Conservation (phyloP, 306 rosid species). For the Hippophae gyantsensis region DNA sequence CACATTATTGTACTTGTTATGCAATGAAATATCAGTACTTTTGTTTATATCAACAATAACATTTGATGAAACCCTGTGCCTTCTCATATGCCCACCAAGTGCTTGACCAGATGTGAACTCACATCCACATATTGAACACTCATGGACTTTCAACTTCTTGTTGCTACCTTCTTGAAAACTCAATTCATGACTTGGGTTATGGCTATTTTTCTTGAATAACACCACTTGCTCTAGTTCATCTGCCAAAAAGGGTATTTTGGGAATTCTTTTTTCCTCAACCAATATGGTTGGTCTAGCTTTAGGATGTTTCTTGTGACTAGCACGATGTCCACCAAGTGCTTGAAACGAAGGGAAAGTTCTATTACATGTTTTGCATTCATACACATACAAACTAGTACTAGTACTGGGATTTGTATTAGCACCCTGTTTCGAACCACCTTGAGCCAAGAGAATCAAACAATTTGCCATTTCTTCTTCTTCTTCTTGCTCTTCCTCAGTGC, state of each 20-base stretch:
- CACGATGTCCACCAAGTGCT: slow-evolving; percentile 98
- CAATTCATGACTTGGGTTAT: neutral
- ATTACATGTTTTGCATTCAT: slow-evolving; percentile 92
- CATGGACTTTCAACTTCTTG: slow-evolving; percentile 52
- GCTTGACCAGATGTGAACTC: slow-evolving; percentile 91
- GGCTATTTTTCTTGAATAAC: slow-evolving; percentile 4
- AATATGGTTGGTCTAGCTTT: slow-evolving; percentile 12
- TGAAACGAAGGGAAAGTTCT: slow-evolving; percentile 84
- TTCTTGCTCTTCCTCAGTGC: slow-evolving; percentile 22
- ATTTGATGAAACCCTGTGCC: slow-evolving; percentile 40
- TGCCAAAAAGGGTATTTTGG: neutral
- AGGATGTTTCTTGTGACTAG: slow-evolving; percentile 64
- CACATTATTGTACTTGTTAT: neutral
- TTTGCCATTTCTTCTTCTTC: slow-evolving; percentile 88
- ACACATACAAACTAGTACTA: slow-evolving; percentile 30
- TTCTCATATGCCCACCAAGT: slow-evolving; percentile 90
- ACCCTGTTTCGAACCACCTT: slow-evolving; percentile 27
- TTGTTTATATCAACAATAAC: neutral
- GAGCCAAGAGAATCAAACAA: slow-evolving; percentile 80
- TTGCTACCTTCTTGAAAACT: neutral
- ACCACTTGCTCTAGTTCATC: slow-evolving; percentile 14
- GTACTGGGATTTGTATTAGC: neutral
- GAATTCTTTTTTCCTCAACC: slow-evolving; percentile 21
- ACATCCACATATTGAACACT: slow-evolving; percentile 84
- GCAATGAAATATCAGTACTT: neutral